Base-by-base conservation (phyloP, 441 rosid species). In the Biscutella auriculata region DNA sequence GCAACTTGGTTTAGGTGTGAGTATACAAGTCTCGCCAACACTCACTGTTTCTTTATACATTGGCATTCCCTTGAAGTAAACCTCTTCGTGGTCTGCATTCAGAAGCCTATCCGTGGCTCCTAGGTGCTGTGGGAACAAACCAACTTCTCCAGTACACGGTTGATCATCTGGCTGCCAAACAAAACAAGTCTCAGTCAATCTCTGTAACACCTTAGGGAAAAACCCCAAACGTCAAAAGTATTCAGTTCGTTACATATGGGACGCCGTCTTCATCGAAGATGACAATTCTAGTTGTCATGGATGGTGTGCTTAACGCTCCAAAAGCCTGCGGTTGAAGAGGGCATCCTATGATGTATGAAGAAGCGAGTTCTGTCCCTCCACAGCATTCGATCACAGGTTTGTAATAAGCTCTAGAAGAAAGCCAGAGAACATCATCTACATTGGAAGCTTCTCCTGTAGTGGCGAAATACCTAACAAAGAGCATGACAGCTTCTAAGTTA, bases 361-460 rank as follows among this genome's bases (percentile, higher is more conserved):
- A 87, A 53, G 90, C 80, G 8, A 88, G 95, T 51, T 88, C 95
- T 0, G 96, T 81, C 66, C 95, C 98, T 52, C 98, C 96, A 68
- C 96, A 91, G 39, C 82, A 72, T 75, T 91, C 95, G 5, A 83
- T 72, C 40, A 88, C 42, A n/a, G 95, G 93, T 60, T 68, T 83
- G 69, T 87, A 87, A 69, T 73, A 78, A 39, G 93, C 68, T 73
- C 72, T 83, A 9, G 95, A 91, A 51, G 96, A 87, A 48, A 91
- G 95, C 97, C 96, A 91, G 35, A 91, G 95, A 74, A 83, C 84
- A 27, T 91, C 96, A 39, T 91, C 95, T 34, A 82, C 82, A 65
- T 76, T 82, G 12, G 97, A 91, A 52, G 88, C 70, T 79, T 91
- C 97, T 41, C 97, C 97, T 16, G 85, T 75, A 14, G 85, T 74